Evolutionary conservation across 352 stramenopile genomes (phyloP).

Genomic region (Phytopythium helicoides): DNA sequence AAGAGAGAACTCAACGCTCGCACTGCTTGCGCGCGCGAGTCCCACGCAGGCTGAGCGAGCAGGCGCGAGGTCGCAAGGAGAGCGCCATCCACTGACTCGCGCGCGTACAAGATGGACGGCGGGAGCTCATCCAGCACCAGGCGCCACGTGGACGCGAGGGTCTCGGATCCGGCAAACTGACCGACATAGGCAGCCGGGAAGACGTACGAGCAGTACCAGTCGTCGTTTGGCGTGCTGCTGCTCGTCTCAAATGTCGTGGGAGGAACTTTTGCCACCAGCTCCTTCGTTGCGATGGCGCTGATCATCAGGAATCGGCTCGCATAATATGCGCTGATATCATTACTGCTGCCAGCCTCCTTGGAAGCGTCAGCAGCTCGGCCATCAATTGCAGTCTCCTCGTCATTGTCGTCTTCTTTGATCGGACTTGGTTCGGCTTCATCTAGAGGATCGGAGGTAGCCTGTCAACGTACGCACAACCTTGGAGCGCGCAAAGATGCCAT

Average conservation of each 20-base stretch:
- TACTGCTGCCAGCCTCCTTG: slow-evolving; percentile 7
- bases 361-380: slow-evolving; percentile 1
- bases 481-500: slow-evolving; percentile 67
- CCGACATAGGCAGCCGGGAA: slow-evolving; percentile 77
- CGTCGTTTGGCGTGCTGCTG: slow-evolving; percentile 29
- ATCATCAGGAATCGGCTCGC: slow-evolving; percentile 68
- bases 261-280: slow-evolving; percentile 61
- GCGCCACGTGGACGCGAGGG: slow-evolving; percentile 51
- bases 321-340: slow-evolving; percentile 23
- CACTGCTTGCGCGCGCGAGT: slow-evolving; percentile 66
- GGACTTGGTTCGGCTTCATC: not conserved
- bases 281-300: slow-evolving; percentile 64
- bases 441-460: not conserved
- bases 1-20: slow-evolving; percentile 65
- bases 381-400: not conserved
- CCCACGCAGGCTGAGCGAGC: slow-evolving; percentile 70
- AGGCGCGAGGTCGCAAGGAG: slow-evolving; percentile 41
- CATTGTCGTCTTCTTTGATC: not conserved
- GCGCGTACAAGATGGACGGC: slow-evolving; percentile 53
- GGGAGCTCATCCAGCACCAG: slow-evolving; percentile 65
- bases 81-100: slow-evolving; percentile 40
- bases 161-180: slow-evolving; percentile 51
- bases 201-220: slow-evolving; percentile 64
- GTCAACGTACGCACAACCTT: not conserved
- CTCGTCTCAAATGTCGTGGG: slow-evolving; percentile 35